Evolutionary conservation across 1,139 yeast species (phyloP), one percentile per base, ranked within the genome.

Genomic region (Suhomyces chickasaworum): DNA sequence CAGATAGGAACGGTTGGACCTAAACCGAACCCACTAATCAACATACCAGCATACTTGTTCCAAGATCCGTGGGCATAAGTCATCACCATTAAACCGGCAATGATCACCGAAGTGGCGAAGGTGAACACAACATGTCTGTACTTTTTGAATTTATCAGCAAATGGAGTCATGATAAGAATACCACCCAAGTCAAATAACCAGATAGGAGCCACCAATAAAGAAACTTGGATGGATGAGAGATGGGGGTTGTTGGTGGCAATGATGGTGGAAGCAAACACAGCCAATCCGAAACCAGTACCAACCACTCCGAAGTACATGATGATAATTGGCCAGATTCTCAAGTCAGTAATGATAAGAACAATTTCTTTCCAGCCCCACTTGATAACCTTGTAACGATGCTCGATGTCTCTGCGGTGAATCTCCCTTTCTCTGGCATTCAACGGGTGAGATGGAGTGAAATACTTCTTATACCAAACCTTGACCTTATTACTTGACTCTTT

Each of bases 221-320:
- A 85, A 16, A 89, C 81, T 49, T 84, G 72, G 54, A 89, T 86
- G 2, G 90, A 83, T 1, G 83, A 67, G 55, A 88, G 74, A 10
- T 60, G 56, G 2, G 93, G 85, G 62, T 86, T 81, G 55, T 84
- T 82, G 8, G 78, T 78, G 43, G 77, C 67, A 55, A 89, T 84
- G 53, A 89, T 83, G n/a, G 95, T 83, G 4, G 96, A 84, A 2
- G 93, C 96, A 66, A 86, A 89, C 16, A 86, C 93, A 17, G 91
- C 90, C 47, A 89, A 71, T 15, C 96, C 96, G 60, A 78, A 84
- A 1, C 96, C 96, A 15, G 89, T 83, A 39, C 96, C 96, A 16
- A 89, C 96, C 13, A 86, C 96, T 7, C 96, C 96, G 65, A 89
- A 89, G 66, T 89, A 89, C 96, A 89, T 89, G 68, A 89, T 73